These are phyloP conservation scores for Pelargonium myrrhifolium DNA, from an alignment of 441 rosid species.

Conservation along the genomic window DNA sequence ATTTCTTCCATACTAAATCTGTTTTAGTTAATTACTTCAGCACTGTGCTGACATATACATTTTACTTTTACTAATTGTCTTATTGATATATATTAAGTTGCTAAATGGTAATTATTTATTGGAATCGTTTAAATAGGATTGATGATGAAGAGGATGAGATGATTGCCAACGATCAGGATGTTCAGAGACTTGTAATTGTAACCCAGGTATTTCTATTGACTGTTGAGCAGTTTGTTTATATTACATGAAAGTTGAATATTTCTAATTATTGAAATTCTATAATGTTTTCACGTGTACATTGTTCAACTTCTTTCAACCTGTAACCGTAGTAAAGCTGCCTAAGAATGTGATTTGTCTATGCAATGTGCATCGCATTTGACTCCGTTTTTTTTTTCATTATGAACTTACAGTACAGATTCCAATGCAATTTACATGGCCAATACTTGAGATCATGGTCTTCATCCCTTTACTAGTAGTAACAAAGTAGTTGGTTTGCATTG, in stretches of 20 bases:
- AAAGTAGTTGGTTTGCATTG: too few relatives aligned
- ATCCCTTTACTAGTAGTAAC: too few relatives aligned
- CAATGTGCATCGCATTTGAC: too few relatives aligned
- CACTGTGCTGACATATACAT: background rate
- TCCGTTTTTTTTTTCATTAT: too few relatives aligned
- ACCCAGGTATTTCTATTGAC: conserved; percentile 76
- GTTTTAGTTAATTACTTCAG: too few relatives aligned
- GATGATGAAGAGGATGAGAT: conserved; percentile 81
- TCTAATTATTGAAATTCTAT: background rate
- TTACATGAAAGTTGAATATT: too few relatives aligned
- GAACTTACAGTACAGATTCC: too few relatives aligned
- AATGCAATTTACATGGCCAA: too few relatives aligned
- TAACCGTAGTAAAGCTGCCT: too few relatives aligned
- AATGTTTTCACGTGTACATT: background rate
- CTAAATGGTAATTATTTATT: conserved; percentile 16
- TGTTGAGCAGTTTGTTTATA: background rate
- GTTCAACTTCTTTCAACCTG: background rate
- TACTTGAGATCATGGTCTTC: too few relatives aligned
- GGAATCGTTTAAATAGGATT: conserved; percentile 32
- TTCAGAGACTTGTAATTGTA: conserved; percentile 88
- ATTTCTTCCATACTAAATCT: too few relatives aligned
- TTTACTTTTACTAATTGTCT: background rate
- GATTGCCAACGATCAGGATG: conserved; percentile 65
- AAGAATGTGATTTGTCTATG: too few relatives aligned
- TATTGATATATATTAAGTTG: conserved; percentile 6